Percentiles rank a stretch among this genome's conserved stretches.
phyloP scores from a whole-genome alignment of 208 protist species.

The Leishmania braziliensis region DNA sequence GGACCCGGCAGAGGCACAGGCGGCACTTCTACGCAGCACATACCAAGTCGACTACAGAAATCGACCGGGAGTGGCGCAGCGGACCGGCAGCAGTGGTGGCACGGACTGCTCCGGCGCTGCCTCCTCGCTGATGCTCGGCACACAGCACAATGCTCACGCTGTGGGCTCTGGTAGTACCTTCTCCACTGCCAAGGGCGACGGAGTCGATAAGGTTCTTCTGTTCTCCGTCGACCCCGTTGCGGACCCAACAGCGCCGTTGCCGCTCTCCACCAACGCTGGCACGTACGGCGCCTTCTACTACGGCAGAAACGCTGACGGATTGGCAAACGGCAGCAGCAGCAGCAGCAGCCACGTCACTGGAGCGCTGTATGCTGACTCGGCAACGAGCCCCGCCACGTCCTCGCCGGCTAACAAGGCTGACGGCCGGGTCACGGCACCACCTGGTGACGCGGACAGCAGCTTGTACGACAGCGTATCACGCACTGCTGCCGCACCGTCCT shows the following conservation, averaged over 20 bases:
- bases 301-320: background rate
- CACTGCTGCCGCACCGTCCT: background rate
- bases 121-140: slow-evolving; percentile 14
- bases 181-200: background rate
- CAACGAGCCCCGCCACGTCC: background rate
- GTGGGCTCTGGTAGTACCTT: background rate
- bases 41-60: slow-evolving; percentile 27
- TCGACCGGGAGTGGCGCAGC: background rate
- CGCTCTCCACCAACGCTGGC: slow-evolving; percentile 27
- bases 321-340: background rate
- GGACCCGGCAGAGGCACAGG: slow-evolving; percentile 8
- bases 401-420: background rate
- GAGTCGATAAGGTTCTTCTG: slow-evolving; percentile 17
- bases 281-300: slow-evolving; percentile 25
- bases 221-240: slow-evolving; percentile 24
- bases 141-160: background rate
- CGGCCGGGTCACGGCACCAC: background rate
- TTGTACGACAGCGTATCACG: slow-evolving; percentile 44
- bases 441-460: slow-evolving; percentile 13
- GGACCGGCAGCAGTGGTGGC: background rate
- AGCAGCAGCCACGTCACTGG: background rate
- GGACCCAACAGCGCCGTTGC: slow-evolving; percentile 15
- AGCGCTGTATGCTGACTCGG: background rate
- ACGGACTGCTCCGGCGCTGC: background rate
- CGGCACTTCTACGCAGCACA: slow-evolving; percentile 17